Percentiles rank a stretch among this genome's conserved stretches.
Evolutionary conservation across 1,284 basidiomycete species (phyloP).

Genomic region (Ceratobasidium theobromae): DNA sequence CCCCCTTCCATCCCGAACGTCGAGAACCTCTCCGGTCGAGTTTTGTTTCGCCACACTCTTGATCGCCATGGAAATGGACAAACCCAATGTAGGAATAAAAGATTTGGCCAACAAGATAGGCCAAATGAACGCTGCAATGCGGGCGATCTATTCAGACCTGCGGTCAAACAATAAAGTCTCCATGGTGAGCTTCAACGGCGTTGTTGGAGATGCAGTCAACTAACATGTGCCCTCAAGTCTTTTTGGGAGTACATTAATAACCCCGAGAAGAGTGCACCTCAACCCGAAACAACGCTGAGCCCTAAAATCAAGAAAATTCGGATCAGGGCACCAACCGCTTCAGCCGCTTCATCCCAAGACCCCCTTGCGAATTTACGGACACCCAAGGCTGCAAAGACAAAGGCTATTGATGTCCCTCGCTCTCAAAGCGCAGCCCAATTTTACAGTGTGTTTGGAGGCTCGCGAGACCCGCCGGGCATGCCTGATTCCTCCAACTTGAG

Average conservation of each 20-base stretch:
- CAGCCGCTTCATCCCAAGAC: not conserved
- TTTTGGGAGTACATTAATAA: slow-evolving; percentile 25
- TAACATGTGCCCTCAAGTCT: not conserved
- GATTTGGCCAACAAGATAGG: slow-evolving; percentile 3
- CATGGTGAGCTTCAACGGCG: not conserved
- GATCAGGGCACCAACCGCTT: not conserved
- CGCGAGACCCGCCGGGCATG: not conserved
- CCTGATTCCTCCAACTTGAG: not conserved
- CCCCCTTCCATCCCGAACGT: not conserved
- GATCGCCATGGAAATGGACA: slow-evolving; percentile 13
- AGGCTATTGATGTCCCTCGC: not conserved
- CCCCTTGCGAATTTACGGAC: not conserved
- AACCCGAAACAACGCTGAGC: not conserved
- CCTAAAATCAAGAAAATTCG: not conserved
- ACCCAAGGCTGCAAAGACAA: not conserved
- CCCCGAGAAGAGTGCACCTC: not conserved
- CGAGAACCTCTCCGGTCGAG: slow-evolving; percentile 16
- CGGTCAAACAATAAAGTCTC: slow-evolving; percentile 17
- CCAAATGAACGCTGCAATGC: slow-evolving; percentile 3
- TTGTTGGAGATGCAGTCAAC: not conserved
- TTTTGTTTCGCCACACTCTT: slow-evolving; percentile 11
- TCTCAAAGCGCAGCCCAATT: not conserved
- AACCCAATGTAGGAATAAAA: not conserved
- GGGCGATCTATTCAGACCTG: slow-evolving; percentile 17
- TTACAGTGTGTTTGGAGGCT: not conserved